phyloP scores from a whole-genome alignment of 1,284 basidiomycete genomes.

The Sporisorium reilianum region DNA sequence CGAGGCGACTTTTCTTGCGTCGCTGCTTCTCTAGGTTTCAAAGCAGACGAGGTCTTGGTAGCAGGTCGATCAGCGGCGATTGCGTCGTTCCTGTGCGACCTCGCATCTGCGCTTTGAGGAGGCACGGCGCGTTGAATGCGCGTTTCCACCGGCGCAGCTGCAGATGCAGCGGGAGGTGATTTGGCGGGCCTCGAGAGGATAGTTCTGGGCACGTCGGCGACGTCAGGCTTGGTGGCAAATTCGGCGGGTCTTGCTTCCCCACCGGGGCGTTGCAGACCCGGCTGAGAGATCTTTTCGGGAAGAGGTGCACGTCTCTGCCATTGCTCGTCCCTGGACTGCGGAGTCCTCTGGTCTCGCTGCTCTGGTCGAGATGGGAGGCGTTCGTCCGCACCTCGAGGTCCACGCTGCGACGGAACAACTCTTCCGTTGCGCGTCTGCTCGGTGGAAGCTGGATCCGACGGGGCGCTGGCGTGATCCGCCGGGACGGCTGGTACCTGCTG shows the following conservation, averaged over 20 bases:
- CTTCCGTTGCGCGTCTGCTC: conserved; percentile 17
- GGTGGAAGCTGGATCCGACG: background rate
- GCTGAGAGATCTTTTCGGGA: background rate
- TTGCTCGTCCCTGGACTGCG: conserved; percentile 5
- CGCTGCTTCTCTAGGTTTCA: conserved; percentile 10
- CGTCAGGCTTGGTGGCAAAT: background rate
- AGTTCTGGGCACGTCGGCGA: conserved; percentile 23
- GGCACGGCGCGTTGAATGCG: conserved; percentile 1
- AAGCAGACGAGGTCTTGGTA: conserved; percentile 3
- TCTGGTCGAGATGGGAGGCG: conserved; percentile 13
- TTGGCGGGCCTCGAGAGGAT: conserved; percentile 32
- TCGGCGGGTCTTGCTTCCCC: conserved; percentile 2
- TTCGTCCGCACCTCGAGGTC: conserved; percentile 8
- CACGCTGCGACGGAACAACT: conserved; percentile 13
- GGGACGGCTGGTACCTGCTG: conserved; percentile 14
- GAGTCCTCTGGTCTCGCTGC: conserved; percentile 18
- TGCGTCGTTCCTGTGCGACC: conserved; percentile 14
- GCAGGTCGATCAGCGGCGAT: conserved; percentile 9
- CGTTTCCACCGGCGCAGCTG: conserved; percentile 3
- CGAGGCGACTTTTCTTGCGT: conserved; percentile 14
- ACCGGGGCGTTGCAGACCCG: conserved; percentile 2
- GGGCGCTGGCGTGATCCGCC: background rate
- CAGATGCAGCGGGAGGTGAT: conserved; percentile 9
- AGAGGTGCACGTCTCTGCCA: conserved; percentile 11
- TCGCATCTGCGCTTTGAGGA: background rate